Evolutionary conservation across 177 flowering plant species (phyloP).

Genomic region (Vitis hybrid): DNA sequence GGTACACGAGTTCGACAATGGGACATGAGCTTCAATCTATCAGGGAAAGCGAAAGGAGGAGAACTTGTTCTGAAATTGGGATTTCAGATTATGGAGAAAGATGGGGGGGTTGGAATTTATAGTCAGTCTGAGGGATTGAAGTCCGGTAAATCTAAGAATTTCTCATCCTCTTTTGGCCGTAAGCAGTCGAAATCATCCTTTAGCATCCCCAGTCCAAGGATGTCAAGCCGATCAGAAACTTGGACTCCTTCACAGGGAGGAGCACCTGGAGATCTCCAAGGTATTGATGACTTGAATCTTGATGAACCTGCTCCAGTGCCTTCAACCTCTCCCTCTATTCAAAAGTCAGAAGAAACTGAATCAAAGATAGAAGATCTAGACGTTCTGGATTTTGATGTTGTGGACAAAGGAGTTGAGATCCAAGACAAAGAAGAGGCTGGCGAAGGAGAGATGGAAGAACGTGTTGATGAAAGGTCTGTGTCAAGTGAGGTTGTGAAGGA

Average conservation of each 20-base stretch:
- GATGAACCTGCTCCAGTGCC: conserved; percentile 65
- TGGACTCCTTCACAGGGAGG: conserved; percentile 57
- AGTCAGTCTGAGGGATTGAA: conserved; percentile 42
- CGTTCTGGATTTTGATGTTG: conserved; percentile 82
- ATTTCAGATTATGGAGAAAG: conserved; percentile 91
- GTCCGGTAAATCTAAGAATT: conserved; percentile 22
- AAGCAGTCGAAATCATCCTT: conserved; percentile 86
- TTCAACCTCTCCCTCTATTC: conserved; percentile 25
- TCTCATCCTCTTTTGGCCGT: conserved; percentile 51
- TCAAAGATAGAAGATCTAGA: conserved; percentile 53
- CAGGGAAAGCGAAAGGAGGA: conserved; percentile 91
- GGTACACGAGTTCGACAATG: conserved; percentile 79
- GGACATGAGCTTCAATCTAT: conserved; percentile 63
- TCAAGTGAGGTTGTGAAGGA: conserved; percentile 80
- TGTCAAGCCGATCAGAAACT: conserved; percentile 43
- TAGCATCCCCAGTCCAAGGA: conserved; percentile 77
- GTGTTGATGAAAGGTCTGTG: conserved; percentile 36
- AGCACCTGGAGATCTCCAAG: conserved; percentile 40
- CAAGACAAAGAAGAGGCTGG: conserved; percentile 34
- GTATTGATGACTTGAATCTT: conserved; percentile 76
- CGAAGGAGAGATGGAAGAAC: conserved; percentile 42
- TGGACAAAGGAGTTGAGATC: conserved; percentile 87
- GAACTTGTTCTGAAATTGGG: conserved; percentile 79
- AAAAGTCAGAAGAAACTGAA: conserved; percentile 46
- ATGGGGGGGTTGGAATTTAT: conserved; percentile 72